phyloP scores from a whole-genome alignment of 1,284 basidiomycete species.

The Vanrija sp. region DNA sequence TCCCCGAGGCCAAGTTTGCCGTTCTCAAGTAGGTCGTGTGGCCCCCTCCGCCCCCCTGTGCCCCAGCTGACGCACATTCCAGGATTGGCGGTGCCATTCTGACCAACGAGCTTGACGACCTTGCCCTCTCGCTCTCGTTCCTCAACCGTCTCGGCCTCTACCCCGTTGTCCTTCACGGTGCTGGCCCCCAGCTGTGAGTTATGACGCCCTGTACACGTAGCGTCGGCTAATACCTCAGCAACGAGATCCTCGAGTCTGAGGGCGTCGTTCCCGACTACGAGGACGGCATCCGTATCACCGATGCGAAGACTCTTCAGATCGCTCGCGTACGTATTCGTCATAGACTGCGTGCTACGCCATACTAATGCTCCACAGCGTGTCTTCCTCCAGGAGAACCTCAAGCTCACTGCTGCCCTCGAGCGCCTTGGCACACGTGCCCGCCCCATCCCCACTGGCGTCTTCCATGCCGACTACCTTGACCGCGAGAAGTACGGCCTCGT shows the following conservation, averaged over 20 bases:
- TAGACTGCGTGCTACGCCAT: not conserved
- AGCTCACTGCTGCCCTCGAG: conserved; percentile 84
- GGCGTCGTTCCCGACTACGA: conserved; percentile 92
- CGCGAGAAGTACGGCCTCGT: conserved; percentile 91
- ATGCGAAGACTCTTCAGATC: conserved; percentile 50
- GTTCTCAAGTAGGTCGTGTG: conserved; percentile 66
- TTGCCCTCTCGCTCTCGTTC: conserved; percentile 88
- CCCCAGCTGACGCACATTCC: not conserved
- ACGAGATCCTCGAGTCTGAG: conserved; percentile 82
- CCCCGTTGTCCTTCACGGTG: conserved; percentile 90
- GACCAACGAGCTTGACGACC: conserved; percentile 76
- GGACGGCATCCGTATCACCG: conserved; percentile 90
- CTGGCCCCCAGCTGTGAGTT: conserved; percentile 73
- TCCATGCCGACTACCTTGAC: conserved; percentile 91
- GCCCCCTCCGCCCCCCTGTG: not conserved
- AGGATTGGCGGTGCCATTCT: conserved; percentile 87
- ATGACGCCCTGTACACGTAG: too few relatives aligned
- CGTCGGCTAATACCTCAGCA: conserved; percentile 43
- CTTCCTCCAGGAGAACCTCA: conserved; percentile 91
- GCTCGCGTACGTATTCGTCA: not conserved
- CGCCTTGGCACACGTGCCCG: conserved; percentile 88
- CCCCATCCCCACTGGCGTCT: conserved; percentile 92
- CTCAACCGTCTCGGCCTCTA: conserved; percentile 89
- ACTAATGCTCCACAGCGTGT: conserved; percentile 54
- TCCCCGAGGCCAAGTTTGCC: conserved; percentile 72